Evolutionary conservation across 1,284 basidiomycete species (phyloP), one percentile per base, ranked within the genome.

Genomic region (Austroboletus novae-zelandiae): DNA sequence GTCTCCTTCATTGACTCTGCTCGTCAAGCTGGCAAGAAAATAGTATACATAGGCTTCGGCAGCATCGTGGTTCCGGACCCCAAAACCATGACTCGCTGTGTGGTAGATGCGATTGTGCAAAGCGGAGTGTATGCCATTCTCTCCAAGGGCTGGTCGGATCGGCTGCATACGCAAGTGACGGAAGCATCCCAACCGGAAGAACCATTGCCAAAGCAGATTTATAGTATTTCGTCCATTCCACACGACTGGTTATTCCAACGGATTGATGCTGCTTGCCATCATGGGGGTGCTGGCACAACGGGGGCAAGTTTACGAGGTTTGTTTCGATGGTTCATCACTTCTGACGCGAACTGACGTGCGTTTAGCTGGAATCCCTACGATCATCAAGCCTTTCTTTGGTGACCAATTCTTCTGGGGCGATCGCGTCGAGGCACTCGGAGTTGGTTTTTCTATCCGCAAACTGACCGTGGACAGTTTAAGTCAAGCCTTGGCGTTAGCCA

Each of bases 11-110:
- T 99, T 50, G 81, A 88, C 48, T 74, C 74, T 30, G 91, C 94
- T 6, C 87, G 84, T 58, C 74, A 75, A 32, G 70, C 75, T 18
- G 80, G 81, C 52, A 92, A 91, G 79, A 98, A 96, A 73, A 78
- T 99, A 29, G 94, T 98, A 6, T 99, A 98, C 72, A 94, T 99
- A 58, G 96, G 96, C 25, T 99, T 98, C 66, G 96, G 96, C n/a
- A 97, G 94, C 53, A 96, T 98, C 55, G 94, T 99, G 44, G 95
- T 99, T 18, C 89, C 93, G 10, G 94, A 99, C 69, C 94, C 96
- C 1, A 87, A 84, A 60, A 81, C 82, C 37, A 94, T 98, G 89
- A 98, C 94, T 0, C 83, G 84, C 41, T 91, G 84, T 61, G 89
- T 99, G 45, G 79, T 96, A 39, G 90, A 97, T 42, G 93, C 95